These are phyloP conservation scores for Fusarium newnesense DNA, from an alignment of 2,329 filamentous ascomycete species.

Conservation along the genomic window DNA sequence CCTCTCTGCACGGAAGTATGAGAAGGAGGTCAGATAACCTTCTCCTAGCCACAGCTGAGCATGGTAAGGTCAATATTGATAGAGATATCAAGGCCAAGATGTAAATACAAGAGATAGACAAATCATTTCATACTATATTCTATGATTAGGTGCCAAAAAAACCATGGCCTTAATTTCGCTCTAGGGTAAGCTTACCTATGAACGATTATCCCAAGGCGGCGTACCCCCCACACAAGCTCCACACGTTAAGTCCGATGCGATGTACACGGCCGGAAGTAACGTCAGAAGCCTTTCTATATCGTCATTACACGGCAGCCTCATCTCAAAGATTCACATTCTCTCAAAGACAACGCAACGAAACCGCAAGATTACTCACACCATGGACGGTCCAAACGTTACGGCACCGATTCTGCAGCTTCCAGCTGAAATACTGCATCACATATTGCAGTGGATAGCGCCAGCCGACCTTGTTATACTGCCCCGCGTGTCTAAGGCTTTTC, in stretches of 20 bases:
- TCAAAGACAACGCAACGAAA: not conserved
- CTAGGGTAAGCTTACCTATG: constrained; percentile 3
- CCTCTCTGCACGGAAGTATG: constrained; percentile 65
- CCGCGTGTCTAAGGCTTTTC: constrained; percentile 62
- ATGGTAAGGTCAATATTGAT: constrained; percentile 73
- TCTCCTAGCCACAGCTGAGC: constrained; percentile 68
- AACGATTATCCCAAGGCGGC: not conserved
- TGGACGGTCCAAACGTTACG: constrained; percentile 1
- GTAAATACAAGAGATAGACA: not conserved
- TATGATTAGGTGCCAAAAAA: not conserved
- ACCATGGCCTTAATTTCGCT: not conserved
- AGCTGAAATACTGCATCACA: constrained; percentile 70
- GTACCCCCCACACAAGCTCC: constrained; percentile 14
- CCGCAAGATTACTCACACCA: not conserved
- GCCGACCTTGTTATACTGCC: constrained; percentile 65
- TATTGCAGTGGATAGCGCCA: constrained; percentile 66
- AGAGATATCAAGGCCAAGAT: constrained; percentile 48
- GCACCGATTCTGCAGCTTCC: constrained; percentile 45
- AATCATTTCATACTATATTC: not conserved
- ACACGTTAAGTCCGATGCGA: constrained; percentile 29
- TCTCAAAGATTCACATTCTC: not conserved
- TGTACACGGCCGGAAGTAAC: not conserved
- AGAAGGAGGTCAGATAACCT: constrained; percentile 62
- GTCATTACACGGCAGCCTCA: constrained; percentile 22
- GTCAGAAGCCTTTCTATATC: constrained; percentile 24